Conservation (phyloP, 176 grass and related monocot species). For the Musa beccarii region DNA sequence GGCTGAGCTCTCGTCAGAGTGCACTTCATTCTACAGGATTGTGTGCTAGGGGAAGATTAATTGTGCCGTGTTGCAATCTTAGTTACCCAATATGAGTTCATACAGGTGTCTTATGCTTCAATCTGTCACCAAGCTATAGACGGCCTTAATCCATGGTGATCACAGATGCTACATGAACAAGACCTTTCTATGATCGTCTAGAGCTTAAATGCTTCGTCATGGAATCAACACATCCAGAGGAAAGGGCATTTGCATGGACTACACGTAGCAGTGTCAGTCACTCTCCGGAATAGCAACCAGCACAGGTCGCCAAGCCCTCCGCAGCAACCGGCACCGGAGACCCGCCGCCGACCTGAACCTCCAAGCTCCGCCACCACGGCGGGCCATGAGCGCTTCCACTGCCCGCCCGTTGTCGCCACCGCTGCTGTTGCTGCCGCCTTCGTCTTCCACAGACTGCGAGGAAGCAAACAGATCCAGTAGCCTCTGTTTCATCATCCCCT, state of each 20-base stretch:
- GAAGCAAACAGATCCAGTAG: slow-evolving; percentile 4
- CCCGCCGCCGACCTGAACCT: not conserved
- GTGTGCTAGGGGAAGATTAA: too few species aligned
- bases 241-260: too few species aligned
- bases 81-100: too few species aligned
- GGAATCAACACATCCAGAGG: too few species aligned
- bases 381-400: not conserved
- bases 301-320: slow-evolving; percentile 10
- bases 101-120: too few species aligned
- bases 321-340: slow-evolving; percentile 16
- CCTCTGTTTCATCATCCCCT: slow-evolving; percentile 3
- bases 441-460: not conserved
- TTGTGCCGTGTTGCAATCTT: too few species aligned
- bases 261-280: not conserved
- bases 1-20: not conserved
- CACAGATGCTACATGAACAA: too few species aligned
- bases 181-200: too few species aligned
- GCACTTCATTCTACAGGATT: too few species aligned
- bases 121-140: too few species aligned
- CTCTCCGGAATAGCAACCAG: slow-evolving; percentile 21
- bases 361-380: not conserved
- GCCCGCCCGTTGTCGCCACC: not conserved
- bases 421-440: not conserved
- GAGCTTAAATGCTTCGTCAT: too few species aligned
- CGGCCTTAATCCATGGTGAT: too few species aligned